Conservation (phyloP, 257 asterid species). For the Mitragyna speciosa region DNA sequence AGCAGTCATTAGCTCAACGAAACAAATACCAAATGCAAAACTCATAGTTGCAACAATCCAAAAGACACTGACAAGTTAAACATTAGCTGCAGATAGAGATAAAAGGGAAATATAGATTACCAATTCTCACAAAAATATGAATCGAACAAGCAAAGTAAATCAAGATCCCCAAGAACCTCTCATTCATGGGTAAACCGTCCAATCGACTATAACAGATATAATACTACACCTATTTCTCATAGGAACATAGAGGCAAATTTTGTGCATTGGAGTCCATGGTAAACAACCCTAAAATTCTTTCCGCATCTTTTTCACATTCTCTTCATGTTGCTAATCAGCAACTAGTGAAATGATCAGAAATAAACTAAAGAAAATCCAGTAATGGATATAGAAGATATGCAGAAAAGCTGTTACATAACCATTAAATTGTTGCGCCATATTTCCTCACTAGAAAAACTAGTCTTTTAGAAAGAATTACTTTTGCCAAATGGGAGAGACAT, state of each 20-base stretch:
- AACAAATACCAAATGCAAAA: slow-evolving; percentile 2
- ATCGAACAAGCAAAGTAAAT: background rate
- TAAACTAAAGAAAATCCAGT: background rate
- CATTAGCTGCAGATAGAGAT: background rate
- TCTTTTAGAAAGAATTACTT: background rate
- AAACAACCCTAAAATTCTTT: background rate
- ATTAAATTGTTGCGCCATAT: too few relatives aligned
- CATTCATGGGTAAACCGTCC: background rate
- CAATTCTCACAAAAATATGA: background rate
- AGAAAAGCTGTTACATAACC: background rate
- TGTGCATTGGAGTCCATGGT: background rate
- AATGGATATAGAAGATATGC: background rate
- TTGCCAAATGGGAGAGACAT: background rate
- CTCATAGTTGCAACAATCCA: background rate
- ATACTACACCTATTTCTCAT: background rate
- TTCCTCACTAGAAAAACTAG: background rate
- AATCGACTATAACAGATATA: background rate
- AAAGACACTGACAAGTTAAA: background rate
- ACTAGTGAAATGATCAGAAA: too few relatives aligned
- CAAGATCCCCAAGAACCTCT: background rate
- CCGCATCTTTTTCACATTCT: too few relatives aligned
- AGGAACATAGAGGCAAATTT: too few relatives aligned
- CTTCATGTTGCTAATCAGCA: background rate
- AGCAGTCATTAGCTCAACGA: background rate
- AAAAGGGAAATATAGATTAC: background rate